These are phyloP conservation scores for Aristolochia contorta DNA, from an alignment of 164 flowering plant genomes.

Conservation along the genomic window DNA sequence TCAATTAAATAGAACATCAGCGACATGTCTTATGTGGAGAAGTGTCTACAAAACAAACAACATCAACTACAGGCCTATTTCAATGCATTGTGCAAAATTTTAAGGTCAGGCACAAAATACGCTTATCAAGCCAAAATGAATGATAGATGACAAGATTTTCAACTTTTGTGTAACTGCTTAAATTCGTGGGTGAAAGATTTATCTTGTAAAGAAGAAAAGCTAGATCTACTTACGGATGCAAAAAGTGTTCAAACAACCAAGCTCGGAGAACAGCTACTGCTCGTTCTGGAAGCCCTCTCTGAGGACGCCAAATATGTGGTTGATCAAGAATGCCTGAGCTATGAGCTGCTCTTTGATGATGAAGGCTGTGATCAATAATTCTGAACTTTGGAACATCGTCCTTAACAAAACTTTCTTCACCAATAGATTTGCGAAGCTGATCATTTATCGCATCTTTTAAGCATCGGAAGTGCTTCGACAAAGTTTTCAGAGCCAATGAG, in stretches of 20 bases:
- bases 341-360: conserved; percentile 28
- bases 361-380: conserved; percentile 19
- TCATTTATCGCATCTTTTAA: conserved; percentile 62
- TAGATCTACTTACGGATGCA: conserved; percentile 67
- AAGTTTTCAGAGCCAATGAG: conserved; percentile 44
- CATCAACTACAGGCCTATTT: no score
- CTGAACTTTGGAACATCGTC: conserved; percentile 24
- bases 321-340: conserved; percentile 34
- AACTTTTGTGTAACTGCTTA: no score
- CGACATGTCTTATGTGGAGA: no score
- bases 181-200: no score
- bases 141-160: no score
- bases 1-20: no score
- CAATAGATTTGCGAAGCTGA: conserved; percentile 42
- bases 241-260: conserved; percentile 83
- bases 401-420: conserved; percentile 21
- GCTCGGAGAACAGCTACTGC: conserved; percentile 75
- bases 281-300: conserved; percentile 85
- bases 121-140: no score
- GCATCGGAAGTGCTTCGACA: conserved; percentile 63
- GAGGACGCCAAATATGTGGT: conserved; percentile 76
- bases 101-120: no score
- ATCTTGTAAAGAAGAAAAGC: no score
- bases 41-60: no score
- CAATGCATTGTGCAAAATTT: no score